Base-by-base conservation (phyloP, 805 yeast genomes). In the Ogataea henricii region DNA sequence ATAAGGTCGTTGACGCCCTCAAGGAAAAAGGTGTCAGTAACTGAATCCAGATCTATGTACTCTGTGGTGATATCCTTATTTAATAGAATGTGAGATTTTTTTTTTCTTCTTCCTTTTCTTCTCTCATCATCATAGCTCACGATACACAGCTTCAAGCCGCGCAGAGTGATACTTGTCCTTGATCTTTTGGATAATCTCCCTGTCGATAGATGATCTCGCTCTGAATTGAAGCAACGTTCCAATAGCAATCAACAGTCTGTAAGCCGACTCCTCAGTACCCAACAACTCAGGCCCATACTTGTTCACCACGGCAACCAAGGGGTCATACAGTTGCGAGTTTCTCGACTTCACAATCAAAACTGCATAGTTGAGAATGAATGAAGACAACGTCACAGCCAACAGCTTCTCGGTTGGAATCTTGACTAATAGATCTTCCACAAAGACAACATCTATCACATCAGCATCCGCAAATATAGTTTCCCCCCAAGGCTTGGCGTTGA, bases 1-100 rank as follows among this genome's bases (percentile, higher is more conserved):
- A 55, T 8, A 73, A 83, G 48, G 96, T 92, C 36, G 77, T 83
- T 63, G 69, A 68, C 18, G 89, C 89, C 10, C 76, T 92, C 54
- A 74, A 76, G 46, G 75, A 68, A 23, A 76, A 69, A 56, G 65
- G 66, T 23, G 54, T 66, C 26, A 46, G 57, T 35, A 52, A 53
- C 27, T 47, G 39, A 30, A 13, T 30, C 34, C n/a, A n/a, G n/a
- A n/a, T n/a, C n/a, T 30, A 14, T 30, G 34, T 30, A 14, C 34
- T 5, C 9, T 3, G 16, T 30, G 6, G 34, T 30, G 16, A 30
- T 13, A 30, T 14, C 43, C 29, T 7, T 25, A 9, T 37, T 26
- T 23, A 40, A 26, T 25, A 36, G 40, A 40, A 13, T 4, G 34
- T n/a, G 6, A 13, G 27, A 25, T n/a, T 36, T 26, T 42, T 34